Conservation (phyloP, 257 asterid species). For the Ilex asprella region DNA sequence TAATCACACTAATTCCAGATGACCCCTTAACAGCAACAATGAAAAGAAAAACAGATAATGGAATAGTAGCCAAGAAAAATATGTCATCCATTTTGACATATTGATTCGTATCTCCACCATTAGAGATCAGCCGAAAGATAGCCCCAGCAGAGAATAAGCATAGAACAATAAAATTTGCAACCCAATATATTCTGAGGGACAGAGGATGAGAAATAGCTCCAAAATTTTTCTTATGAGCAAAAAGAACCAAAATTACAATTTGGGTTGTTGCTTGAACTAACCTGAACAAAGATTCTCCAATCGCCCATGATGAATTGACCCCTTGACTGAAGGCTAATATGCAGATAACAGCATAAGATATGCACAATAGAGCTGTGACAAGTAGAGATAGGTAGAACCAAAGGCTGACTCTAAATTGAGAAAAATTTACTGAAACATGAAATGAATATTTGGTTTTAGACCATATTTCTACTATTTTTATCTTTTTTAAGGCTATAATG, state of each 20-base stretch:
- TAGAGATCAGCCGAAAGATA: slow-evolving; percentile 25
- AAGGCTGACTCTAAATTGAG: slow-evolving; percentile 19
- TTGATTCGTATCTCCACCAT: slow-evolving; percentile 3
- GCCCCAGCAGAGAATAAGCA: slow-evolving; percentile 23
- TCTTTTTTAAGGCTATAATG: too few relatives aligned
- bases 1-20: slow-evolving; percentile 17
- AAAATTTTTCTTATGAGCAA: slow-evolving; percentile 41
- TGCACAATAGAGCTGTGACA: slow-evolving; percentile 36
- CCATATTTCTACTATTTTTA: too few relatives aligned
- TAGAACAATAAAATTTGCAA: slow-evolving; percentile 3
- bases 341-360: slow-evolving; percentile 21
- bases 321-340: slow-evolving; percentile 31
- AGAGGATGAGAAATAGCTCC: slow-evolving; percentile 35
- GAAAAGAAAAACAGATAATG: slow-evolving; percentile 27
- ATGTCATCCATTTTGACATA: slow-evolving; percentile 38
- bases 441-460: too few relatives aligned
- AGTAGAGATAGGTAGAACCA: slow-evolving; percentile 33
- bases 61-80: slow-evolving; percentile 28
- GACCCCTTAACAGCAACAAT: slow-evolving; percentile 33
- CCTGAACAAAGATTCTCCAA: slow-evolving; percentile 27
- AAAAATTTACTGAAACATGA: neutral
- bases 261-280: slow-evolving; percentile 33
- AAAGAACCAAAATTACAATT: slow-evolving; percentile 25
- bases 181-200: slow-evolving; percentile 24
- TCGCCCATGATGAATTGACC: slow-evolving; percentile 26